Percentiles rank a stretch among this genome's conserved stretches.
These are phyloP conservation scores for Penicillium antarcticum DNA, from an alignment of 495 filamentous ascomycete species.

Conservation along the genomic window DNA sequence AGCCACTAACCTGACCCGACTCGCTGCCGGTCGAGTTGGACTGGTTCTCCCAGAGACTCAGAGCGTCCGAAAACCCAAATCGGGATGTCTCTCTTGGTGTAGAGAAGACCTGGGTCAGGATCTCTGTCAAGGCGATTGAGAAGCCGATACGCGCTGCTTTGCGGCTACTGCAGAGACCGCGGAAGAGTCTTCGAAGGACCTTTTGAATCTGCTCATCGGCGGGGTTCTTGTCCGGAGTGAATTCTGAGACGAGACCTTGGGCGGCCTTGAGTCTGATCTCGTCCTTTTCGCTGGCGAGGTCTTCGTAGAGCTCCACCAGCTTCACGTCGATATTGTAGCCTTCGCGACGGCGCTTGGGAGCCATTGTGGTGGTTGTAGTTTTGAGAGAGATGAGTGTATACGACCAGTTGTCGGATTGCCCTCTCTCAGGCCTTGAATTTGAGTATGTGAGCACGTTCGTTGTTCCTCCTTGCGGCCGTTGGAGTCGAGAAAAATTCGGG, in stretches of 20 bases:
- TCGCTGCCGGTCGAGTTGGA: constrained; percentile 62
- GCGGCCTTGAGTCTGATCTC: constrained; percentile 49
- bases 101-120: constrained; percentile 58
- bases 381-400: constrained; percentile 2
- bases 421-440: constrained; percentile 1
- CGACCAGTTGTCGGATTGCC: not conserved
- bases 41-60: constrained; percentile 65
- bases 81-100: constrained; percentile 20
- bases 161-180: constrained; percentile 83
- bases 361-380: constrained; percentile 17
- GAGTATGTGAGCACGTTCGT: constrained; percentile 4
- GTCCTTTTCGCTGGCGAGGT: constrained; percentile 52
- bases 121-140: constrained; percentile 81
- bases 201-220: constrained; percentile 42
- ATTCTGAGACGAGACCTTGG: constrained; percentile 42
- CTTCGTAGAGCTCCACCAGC: constrained; percentile 54
- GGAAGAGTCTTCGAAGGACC: constrained; percentile 63
- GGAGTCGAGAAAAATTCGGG: constrained; percentile 24
- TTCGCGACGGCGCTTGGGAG: constrained; percentile 45
- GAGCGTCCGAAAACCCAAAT: constrained; percentile 47
- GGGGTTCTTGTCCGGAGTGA: constrained; percentile 39
- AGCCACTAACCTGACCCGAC: constrained; percentile 55
- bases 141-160: constrained; percentile 92
- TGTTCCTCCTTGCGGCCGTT: constrained; percentile 16
- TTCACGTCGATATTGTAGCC: constrained; percentile 43